Base-by-base conservation (phyloP, 345 rosid genomes). In the Euphorbia peplus region DNA sequence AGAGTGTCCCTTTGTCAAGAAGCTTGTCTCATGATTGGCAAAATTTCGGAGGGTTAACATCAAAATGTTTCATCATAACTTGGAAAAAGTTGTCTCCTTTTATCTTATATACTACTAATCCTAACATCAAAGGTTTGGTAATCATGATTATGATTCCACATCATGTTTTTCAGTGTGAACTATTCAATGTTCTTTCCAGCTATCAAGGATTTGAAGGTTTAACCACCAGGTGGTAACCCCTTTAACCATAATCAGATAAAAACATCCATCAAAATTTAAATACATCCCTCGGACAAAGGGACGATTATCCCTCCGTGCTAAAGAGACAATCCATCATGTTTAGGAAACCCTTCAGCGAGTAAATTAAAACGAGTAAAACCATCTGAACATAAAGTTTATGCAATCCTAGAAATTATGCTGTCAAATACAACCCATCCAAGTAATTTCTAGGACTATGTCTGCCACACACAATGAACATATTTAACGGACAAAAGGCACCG, bases 401-500 rank as follows among this genome's bases (percentile, higher is more conserved):
- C 66, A 44, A 25, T 26, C 54, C 63, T 46, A 26, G 42, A 11
- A 26, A 67, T 57, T 28, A 54, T 9, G 13, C 18, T 12, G 42
- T 57, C 55, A 5, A 21, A 55, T 28, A 26, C 28, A 68, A 42
- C 15, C 62, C 48, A 22, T 19, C 64, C 42, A 58, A 46, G 19
- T 30, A 19, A 71, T 32, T 58, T 55, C 35, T 22, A 41, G 47
- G 58, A 16, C 35, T 44, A 55, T 15, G 26, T 53, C n/a, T 62
- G 19, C 25, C 47, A 29, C 58, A 7, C 55, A 69, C 26, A 60
- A 22, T 19, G 63, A 67, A 57, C 30, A 61, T 14, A 55, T 25
- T 58, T 46, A 48, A 60, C 51, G 28, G 37, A 66, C 41, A 30
- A 51, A n/a, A 47, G 47, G 59, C 63, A 58, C 19, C 19, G 57